Conservation (phyloP, 106 monocot genomes). For the Allium cepa region DNA sequence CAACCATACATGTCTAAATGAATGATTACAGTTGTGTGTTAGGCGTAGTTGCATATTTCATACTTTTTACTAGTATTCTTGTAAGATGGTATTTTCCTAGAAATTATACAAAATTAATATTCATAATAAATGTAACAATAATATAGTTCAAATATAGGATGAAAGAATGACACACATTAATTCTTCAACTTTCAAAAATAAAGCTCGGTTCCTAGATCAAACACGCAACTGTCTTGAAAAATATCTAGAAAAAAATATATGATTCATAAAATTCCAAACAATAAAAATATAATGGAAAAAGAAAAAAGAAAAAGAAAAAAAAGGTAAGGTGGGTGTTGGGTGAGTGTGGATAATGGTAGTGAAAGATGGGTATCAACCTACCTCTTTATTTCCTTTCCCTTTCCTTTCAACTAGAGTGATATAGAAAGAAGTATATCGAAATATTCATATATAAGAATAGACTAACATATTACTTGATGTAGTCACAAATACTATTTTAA, state of each 20-base stretch:
- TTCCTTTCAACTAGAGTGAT: slow-evolving; percentile 14
- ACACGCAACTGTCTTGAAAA: not conserved
- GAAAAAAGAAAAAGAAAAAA: not conserved
- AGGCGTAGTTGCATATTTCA: no score
- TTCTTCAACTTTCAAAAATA: not conserved
- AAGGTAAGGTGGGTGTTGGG: slow-evolving; percentile 9
- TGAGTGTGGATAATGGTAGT: slow-evolving; percentile 22
- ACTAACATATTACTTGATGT: slow-evolving; percentile 17
- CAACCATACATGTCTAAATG: no score
- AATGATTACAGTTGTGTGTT: no score
- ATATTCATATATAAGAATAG: not conserved
- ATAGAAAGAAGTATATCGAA: not conserved
- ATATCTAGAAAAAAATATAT: not conserved
- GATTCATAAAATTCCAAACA: no score
- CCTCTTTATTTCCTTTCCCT: slow-evolving; percentile 25
- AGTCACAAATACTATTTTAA: slow-evolving; percentile 15
- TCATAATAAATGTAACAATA: not conserved
- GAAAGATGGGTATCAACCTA: slow-evolving; percentile 3
- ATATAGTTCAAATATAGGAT: not conserved
- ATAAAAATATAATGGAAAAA: not conserved
- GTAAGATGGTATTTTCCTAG: no score
- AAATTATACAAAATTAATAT: no score
- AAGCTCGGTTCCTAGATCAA: not conserved
- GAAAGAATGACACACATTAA: not conserved
- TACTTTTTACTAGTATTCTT: no score